Percentiles rank a stretch among this genome's conserved stretches.
Evolutionary conservation across 2,329 filamentous ascomycete species (phyloP).

Genomic region (Cercospora janseana): DNA sequence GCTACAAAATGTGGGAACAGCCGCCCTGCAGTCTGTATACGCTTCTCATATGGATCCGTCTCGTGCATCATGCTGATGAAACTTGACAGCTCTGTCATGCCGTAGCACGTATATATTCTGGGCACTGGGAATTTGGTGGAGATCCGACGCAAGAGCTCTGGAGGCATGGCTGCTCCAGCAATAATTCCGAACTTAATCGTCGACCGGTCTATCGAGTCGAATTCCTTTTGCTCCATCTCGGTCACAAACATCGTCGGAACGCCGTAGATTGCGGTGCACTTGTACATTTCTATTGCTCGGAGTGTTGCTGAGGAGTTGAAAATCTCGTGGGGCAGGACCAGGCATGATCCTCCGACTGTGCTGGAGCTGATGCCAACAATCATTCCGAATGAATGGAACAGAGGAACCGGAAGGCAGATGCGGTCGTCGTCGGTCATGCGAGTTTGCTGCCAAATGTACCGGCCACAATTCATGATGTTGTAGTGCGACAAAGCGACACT

Average conservation of each 20-base stretch:
- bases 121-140: constrained; percentile 69
- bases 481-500: constrained; percentile 61
- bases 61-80: constrained; percentile 35
- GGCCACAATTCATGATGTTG: constrained; percentile 34
- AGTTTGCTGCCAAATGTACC: constrained; percentile 33
- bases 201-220: constrained; percentile 27
- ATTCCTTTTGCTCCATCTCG: constrained; percentile 31
- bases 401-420: constrained; percentile 76
- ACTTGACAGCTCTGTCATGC: constrained; percentile 62
- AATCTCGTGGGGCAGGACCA: constrained; percentile 72
- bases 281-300: constrained; percentile 47
- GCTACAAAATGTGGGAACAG: constrained; percentile 70
- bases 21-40: constrained; percentile 71
- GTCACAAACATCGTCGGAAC: constrained; percentile 84
- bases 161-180: constrained; percentile 73
- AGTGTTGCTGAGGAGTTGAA: constrained; percentile 48
- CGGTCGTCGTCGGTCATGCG: constrained; percentile 54
- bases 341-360: constrained; percentile 57
- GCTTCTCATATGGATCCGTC: constrained; percentile 61
- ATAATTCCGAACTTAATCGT: constrained; percentile 54
- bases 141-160: constrained; percentile 70
- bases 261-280: constrained; percentile 69
- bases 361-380: constrained; percentile 47
- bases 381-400: constrained; percentile 84
- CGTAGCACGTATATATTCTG: constrained; percentile 59